A percentile compares a stretch with the other conserved stretches of the same genome.
Evolutionary conservation across 495 filamentous ascomycete genomes (phyloP).

Genomic region (Aspergillus taichungensis): DNA sequence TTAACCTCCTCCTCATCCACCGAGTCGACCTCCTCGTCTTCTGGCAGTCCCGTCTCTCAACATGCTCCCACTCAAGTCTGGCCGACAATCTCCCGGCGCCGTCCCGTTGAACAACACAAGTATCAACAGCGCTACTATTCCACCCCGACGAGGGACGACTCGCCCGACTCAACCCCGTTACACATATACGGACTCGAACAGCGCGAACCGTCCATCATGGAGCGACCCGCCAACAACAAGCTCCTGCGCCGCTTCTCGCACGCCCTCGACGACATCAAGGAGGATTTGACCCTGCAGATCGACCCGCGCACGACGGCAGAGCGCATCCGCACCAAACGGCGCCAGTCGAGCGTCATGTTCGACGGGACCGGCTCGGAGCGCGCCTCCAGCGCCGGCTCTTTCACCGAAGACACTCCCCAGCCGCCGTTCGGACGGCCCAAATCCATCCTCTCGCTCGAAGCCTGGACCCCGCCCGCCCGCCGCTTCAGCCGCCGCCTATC

Average conservation of each 20-base stretch:
- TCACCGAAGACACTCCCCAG: slow-evolving; percentile 6
- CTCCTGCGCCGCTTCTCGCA: slow-evolving; percentile 32
- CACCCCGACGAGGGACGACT: slow-evolving; percentile 25
- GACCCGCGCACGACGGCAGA: slow-evolving; percentile 20
- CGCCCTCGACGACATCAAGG: slow-evolving; percentile 34
- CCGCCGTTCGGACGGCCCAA: slow-evolving; percentile 18
- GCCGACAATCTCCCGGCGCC: slow-evolving; percentile 20
- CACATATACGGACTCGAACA: slow-evolving; percentile 32
- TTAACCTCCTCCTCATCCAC: slow-evolving; percentile 21
- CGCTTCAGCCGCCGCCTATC: slow-evolving; percentile 23
- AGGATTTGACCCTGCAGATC: slow-evolving; percentile 26
- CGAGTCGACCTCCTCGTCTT: slow-evolving; percentile 22
- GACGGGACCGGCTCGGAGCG: slow-evolving; percentile 9
- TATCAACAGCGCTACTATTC: slow-evolving; percentile 31
- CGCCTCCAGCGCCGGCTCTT: slow-evolving; percentile 2
- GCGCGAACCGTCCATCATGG: slow-evolving; percentile 28
- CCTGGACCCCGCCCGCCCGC: slow-evolving; percentile 11
- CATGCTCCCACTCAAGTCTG: slow-evolving; percentile 21
- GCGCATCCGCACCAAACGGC: slow-evolving; percentile 16
- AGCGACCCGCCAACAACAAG: slow-evolving; percentile 14
- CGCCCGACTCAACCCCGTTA: slow-evolving; percentile 26
- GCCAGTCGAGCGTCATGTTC: slow-evolving; percentile 25
- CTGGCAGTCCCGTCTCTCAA: slow-evolving; percentile 24
- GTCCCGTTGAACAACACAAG: slow-evolving; percentile 17
- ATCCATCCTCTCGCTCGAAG: slow-evolving; percentile 23